A percentile compares a stretch with the other conserved stretches of the same genome.
phyloP scores from a whole-genome alignment of 345 rosid genomes.

The Aurinia saxatilis region DNA sequence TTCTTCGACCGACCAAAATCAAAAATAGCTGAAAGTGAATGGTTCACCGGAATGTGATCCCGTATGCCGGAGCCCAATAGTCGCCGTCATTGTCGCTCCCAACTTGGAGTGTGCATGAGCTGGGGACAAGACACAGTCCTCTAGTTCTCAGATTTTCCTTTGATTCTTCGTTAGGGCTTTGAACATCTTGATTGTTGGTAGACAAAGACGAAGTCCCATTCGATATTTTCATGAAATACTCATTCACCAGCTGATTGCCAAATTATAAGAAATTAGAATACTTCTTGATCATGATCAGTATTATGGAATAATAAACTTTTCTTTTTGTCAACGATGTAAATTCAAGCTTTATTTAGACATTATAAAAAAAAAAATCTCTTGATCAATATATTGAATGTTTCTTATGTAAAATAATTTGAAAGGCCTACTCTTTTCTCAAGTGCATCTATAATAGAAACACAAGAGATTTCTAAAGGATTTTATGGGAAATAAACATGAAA shows the following conservation, averaged over 20 bases:
- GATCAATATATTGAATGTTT: too few species aligned
- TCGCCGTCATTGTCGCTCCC: slow-evolving; percentile 65
- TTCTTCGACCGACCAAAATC: background rate
- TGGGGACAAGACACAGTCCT: slow-evolving; percentile 81
- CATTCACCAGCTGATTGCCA: slow-evolving; percentile 45
- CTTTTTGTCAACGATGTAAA: too few species aligned
- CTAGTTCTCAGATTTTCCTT: slow-evolving; percentile 57
- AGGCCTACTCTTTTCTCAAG: too few species aligned
- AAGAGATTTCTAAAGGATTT: too few species aligned
- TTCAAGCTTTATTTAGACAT: too few species aligned
- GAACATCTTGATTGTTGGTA: slow-evolving; percentile 24
- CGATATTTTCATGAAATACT: slow-evolving; percentile 40
- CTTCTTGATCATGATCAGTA: too few species aligned
- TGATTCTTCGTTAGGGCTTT: slow-evolving; percentile 25
- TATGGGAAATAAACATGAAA: too few species aligned
- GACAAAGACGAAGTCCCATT: slow-evolving; percentile 30
- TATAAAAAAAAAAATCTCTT: too few species aligned
- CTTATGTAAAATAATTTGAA: too few species aligned
- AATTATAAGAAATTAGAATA: background rate
- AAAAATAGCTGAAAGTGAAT: background rate
- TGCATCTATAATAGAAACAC: too few species aligned
- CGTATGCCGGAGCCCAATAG: slow-evolving; percentile 69
- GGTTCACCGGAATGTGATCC: slow-evolving; percentile 32
- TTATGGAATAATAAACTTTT: too few species aligned
- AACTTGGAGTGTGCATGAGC: slow-evolving; percentile 59